Percentiles rank a stretch among this genome's conserved stretches.
These are phyloP conservation scores for Crucihimalaya himalaica DNA, from an alignment of 345 rosid genomes.

Conservation along the genomic window DNA sequence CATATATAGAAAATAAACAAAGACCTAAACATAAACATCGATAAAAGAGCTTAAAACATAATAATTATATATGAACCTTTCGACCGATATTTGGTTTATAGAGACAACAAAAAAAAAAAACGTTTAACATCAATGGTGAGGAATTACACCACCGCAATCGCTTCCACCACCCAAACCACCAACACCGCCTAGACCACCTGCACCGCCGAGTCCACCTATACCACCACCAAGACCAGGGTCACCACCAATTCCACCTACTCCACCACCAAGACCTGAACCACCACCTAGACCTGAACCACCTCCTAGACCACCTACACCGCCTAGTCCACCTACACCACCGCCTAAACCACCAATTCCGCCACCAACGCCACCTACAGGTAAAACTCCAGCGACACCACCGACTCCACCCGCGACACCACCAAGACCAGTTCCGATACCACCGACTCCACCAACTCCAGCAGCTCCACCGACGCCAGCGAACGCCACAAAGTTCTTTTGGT, in stretches of 20 bases:
- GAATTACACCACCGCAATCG: slow-evolving; percentile 39
- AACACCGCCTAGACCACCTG: slow-evolving; percentile 21
- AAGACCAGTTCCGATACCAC: slow-evolving; percentile 34
- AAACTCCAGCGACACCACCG: slow-evolving; percentile 27
- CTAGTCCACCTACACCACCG: slow-evolving; percentile 35
- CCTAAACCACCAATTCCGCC: slow-evolving; percentile 42
- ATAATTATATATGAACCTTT: not conserved
- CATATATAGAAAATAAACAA: slow-evolving; percentile 24
- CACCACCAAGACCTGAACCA: slow-evolving; percentile 45
- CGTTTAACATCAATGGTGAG: slow-evolving; percentile 25
- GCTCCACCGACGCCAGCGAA: slow-evolving; percentile 62
- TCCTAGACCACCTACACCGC: slow-evolving; percentile 34
- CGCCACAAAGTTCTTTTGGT: slow-evolving; percentile 57
- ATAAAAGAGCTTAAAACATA: not conserved
- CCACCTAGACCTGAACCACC: slow-evolving; percentile 44
- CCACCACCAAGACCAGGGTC: slow-evolving; percentile 43
- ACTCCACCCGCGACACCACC: slow-evolving; percentile 40
- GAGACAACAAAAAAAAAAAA: not conserved
- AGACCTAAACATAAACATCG: slow-evolving; percentile 7
- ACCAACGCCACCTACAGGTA: slow-evolving; percentile 36
- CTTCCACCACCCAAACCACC: slow-evolving; percentile 48
- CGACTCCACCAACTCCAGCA: slow-evolving; percentile 33
- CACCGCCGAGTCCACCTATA: slow-evolving; percentile 44
- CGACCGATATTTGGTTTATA: not conserved
- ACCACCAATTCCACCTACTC: slow-evolving; percentile 40